Conservation (phyloP, 73 alveolate species). For the Stentor coeruleus region DNA sequence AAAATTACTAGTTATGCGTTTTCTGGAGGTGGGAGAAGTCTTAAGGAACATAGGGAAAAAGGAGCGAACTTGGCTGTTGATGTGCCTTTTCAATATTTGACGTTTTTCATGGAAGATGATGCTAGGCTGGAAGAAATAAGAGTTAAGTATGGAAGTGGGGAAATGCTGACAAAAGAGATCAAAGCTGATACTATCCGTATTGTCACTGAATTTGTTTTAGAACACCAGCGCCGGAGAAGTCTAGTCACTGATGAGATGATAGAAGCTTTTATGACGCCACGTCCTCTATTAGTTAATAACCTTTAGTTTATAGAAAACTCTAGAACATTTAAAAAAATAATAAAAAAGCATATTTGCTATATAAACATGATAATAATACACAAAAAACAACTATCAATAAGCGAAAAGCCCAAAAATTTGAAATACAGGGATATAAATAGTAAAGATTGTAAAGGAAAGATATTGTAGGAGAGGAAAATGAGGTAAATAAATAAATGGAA, state of each 20-base stretch:
- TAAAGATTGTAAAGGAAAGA: too few relatives aligned
- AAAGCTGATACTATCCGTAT: constrained; percentile 72
- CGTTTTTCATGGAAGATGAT: constrained; percentile 97
- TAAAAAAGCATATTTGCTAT: too few relatives aligned
- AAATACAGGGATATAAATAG: too few relatives aligned
- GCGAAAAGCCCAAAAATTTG: too few relatives aligned
- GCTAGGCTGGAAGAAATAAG: constrained; percentile 84
- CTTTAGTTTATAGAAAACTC: too few relatives aligned
- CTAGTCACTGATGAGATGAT: constrained; percentile 74
- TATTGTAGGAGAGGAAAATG: too few relatives aligned
- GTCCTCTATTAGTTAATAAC: too few relatives aligned
- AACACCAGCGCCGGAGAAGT: constrained; percentile 63
- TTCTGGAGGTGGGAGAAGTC: constrained; percentile 97
- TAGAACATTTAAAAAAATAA: too few relatives aligned
- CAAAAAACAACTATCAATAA: too few relatives aligned
- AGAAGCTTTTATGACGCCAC: constrained; percentile 41
- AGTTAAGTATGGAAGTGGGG: constrained; percentile 84
- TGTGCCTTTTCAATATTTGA: constrained; percentile 77
- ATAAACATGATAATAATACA: too few relatives aligned
- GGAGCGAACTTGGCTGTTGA: constrained; percentile 97
- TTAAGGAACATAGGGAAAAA: constrained; percentile 91
- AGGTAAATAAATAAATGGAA: too few relatives aligned
- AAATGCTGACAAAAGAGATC: constrained; percentile 93
- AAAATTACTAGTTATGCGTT: constrained; percentile 94
- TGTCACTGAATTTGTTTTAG: constrained; percentile 58